phyloP scores from a whole-genome alignment of 2,329 filamentous ascomycete species.

The Neurospora sp. region DNA sequence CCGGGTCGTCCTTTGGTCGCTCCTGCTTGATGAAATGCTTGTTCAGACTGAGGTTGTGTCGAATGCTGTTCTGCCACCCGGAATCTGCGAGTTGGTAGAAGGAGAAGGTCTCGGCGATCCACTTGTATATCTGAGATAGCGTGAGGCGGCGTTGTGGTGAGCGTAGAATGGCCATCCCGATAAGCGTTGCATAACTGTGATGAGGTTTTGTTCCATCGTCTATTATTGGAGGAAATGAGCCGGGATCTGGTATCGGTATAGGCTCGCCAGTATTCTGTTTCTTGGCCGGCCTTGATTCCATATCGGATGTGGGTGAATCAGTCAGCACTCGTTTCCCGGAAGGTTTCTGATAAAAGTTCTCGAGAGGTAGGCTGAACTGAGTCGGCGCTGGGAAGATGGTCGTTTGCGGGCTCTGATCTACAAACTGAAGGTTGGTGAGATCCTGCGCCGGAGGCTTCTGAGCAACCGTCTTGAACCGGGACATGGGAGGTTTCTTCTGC shows the following conservation, averaged over 20 bases:
- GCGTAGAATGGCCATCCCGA: slow-evolving; percentile 92
- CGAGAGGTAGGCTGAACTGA: slow-evolving; percentile 38
- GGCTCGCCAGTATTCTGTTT: slow-evolving; percentile 53
- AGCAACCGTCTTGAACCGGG: slow-evolving; percentile 47
- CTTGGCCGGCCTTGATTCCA: slow-evolving; percentile 57
- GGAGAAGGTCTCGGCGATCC: slow-evolving; percentile 91
- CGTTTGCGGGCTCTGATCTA: slow-evolving; percentile 46
- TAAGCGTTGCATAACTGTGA: slow-evolving; percentile 89
- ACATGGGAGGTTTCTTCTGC: slow-evolving; percentile 54
- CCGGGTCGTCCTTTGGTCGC: slow-evolving; percentile 90
- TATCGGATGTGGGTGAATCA: slow-evolving; percentile 58
- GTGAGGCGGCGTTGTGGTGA: slow-evolving; percentile 77
- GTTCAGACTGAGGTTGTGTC: slow-evolving; percentile 93
- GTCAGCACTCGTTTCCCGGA: slow-evolving; percentile 53
- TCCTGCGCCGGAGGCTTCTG: slow-evolving; percentile 40
- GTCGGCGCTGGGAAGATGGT: slow-evolving; percentile 35
- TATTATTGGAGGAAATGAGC: slow-evolving; percentile 69
- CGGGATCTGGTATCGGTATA: slow-evolving; percentile 61
- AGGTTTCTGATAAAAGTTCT: slow-evolving; percentile 43
- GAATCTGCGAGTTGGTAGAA: slow-evolving; percentile 80
- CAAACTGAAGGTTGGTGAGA: slow-evolving; percentile 20
- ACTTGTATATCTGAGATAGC: slow-evolving; percentile 94
- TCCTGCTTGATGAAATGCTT: slow-evolving; percentile 96
- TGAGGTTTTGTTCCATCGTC: slow-evolving; percentile 85
- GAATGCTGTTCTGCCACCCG: slow-evolving; percentile 98